Percentiles rank a stretch among this genome's conserved stretches.
Conservation (phyloP, 495 filamentous ascomycete species). For the Trichoderma virens region DNA sequence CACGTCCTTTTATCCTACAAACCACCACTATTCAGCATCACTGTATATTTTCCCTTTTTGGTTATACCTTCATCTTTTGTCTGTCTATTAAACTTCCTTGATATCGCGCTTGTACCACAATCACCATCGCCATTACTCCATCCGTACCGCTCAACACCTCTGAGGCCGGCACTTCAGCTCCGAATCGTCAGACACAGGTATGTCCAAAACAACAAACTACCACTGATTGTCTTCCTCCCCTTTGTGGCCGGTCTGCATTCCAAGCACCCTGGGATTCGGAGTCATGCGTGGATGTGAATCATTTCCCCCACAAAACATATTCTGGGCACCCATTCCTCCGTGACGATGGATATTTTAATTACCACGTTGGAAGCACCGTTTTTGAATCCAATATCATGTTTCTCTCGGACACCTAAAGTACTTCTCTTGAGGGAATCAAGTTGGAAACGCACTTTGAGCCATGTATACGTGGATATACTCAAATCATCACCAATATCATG, state of each 20-base stretch:
- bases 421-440: background rate
- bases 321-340: background rate
- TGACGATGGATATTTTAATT: background rate
- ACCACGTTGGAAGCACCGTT: background rate
- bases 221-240: background rate
- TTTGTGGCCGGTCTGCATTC: background rate
- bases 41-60: background rate
- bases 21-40: background rate
- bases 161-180: background rate
- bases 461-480: background rate
- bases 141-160: background rate
- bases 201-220: background rate
- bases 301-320: background rate
- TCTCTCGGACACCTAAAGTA: background rate
- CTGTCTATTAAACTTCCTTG: background rate
- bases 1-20: background rate
- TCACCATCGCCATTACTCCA: background rate
- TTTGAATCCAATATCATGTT: background rate
- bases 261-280: background rate
- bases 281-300: slow-evolving; percentile 6
- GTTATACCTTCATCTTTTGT: background rate
- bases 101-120: background rate
- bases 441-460: background rate
- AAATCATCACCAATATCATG: background rate
- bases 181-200: slow-evolving; percentile 2